Evolutionary conservation across 1,139 yeast genomes (phyloP).

Genomic region (Saccharomyces pastorianus): DNA sequence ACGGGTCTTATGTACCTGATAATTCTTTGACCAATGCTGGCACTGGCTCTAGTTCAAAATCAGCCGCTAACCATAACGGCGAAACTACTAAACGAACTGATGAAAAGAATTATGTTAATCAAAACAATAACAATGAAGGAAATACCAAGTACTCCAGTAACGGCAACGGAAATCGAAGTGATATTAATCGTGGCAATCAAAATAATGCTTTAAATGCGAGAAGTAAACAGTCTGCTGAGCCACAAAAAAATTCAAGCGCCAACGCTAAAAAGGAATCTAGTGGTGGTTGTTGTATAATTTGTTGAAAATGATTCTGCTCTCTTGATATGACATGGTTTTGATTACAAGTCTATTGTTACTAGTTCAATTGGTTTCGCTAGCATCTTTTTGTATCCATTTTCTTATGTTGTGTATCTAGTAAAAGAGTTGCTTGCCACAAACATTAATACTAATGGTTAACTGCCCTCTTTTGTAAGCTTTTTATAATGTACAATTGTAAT

Average conservation of each 20-base stretch:
- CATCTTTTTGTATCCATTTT: not conserved
- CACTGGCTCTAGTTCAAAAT: not conserved
- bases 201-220: not conserved
- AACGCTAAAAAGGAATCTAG: slow-evolving; percentile 10
- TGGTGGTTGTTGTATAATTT: slow-evolving; percentile 20
- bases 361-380: not conserved
- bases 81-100: not conserved
- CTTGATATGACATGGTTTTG: not conserved
- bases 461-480: not conserved
- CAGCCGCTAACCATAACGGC: not conserved
- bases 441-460: not conserved
- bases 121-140: not conserved
- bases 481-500: not conserved
- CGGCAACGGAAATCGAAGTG: not conserved
- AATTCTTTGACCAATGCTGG: not conserved
- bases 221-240: slow-evolving; percentile 5
- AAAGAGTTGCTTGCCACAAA: not conserved
- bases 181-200: not conserved
- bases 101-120: not conserved
- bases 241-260: slow-evolving; percentile 9
- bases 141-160: slow-evolving; percentile 1
- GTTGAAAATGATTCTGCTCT: slow-evolving; percentile 3
- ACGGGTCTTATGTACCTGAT: not conserved
- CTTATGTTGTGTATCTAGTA: not conserved
- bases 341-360: not conserved